Base-by-base conservation (phyloP, 495 filamentous ascomycete species). In the Talaromyces thailandensis region DNA sequence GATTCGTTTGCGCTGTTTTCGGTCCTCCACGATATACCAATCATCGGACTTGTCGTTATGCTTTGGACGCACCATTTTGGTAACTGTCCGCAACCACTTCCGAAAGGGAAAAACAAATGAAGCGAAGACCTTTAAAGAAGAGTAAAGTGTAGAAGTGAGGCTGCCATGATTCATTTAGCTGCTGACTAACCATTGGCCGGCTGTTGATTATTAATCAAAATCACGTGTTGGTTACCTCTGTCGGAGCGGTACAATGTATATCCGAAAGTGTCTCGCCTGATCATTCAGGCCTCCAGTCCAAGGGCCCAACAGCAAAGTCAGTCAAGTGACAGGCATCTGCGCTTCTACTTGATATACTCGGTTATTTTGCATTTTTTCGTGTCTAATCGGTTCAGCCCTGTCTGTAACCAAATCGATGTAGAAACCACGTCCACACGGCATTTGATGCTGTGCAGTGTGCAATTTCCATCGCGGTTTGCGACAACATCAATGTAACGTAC, bases 1-100 rank as follows among this genome's bases (percentile, higher is more conserved):
- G 35, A 66, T 52, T 9, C 52, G 59, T 56, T 62, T 63, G 2
- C 64, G 64, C 23, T 63, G 51, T 24, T 52, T 32, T 11, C 31
- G 57, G 23, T 59, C 37, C 14, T 59, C 18, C 23, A 59, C 31
- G 18, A 21, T 26, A 25, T 48, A 45, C 57, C 57, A 59, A 48
- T 59, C 26, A 25, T 59, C 57, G 8, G 37, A 31, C 12, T 53
- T 16, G 37, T 59, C 35, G 14, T 40, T 26, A 25, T 3, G 1
- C 8, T 25, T 40, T 12, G 31, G 32, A n/a, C 37, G 57, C 12
- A 40, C 23, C 23, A 59, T 59, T 35, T 4, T 35, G 0, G 0
- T 12, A 35, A 11, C 31, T 35, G 31, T 12, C 31, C 9, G 12
- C 31, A 9, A 35, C 9, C 9, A 35, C 29, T 31, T 31, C 6